Percentiles rank a stretch among this genome's conserved stretches.
phyloP scores from a whole-genome alignment of 495 filamentous ascomycete genomes.

The Penicillium subrubescens region DNA sequence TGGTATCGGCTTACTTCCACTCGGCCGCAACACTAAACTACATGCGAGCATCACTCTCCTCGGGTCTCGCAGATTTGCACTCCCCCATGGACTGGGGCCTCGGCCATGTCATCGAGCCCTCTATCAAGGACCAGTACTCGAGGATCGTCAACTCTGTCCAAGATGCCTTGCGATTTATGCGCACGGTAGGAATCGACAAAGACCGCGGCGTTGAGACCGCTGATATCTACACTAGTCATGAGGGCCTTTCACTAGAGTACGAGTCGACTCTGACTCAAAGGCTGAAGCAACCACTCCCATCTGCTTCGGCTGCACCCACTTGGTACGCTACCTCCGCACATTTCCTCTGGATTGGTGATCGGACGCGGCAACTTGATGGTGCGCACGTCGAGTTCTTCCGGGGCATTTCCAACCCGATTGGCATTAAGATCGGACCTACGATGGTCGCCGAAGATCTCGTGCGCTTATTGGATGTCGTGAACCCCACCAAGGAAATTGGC shows the following conservation, averaged over 20 bases:
- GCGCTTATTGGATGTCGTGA: slow-evolving; percentile 76
- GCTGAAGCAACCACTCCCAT: slow-evolving; percentile 61
- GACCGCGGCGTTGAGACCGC: slow-evolving; percentile 84
- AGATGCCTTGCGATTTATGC: slow-evolving; percentile 94
- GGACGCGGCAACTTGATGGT: slow-evolving; percentile 87
- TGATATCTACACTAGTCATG: slow-evolving; percentile 92
- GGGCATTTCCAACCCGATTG: slow-evolving; percentile 91
- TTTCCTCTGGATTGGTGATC: slow-evolving; percentile 98
- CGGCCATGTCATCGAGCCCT: slow-evolving; percentile 85
- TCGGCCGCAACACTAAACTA: slow-evolving; percentile 93
- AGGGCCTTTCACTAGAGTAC: slow-evolving; percentile 92
- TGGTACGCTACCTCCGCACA: slow-evolving; percentile 93
- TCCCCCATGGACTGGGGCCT: slow-evolving; percentile 93
- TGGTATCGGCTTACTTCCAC: slow-evolving; percentile 94
- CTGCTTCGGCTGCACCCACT: slow-evolving; percentile 27
- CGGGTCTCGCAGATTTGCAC: slow-evolving; percentile 91
- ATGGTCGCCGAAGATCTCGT: slow-evolving; percentile 75
- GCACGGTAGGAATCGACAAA: slow-evolving; percentile 88
- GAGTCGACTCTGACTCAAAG: slow-evolving; percentile 82
- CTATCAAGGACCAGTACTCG: slow-evolving; percentile 81
- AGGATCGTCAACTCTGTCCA: slow-evolving; percentile 81
- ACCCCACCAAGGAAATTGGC: slow-evolving; percentile 77
- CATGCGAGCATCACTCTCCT: slow-evolving; percentile 77
- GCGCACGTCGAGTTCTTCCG: slow-evolving; percentile 98
- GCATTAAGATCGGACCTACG: slow-evolving; percentile 91